Evolutionary conservation across 1,284 basidiomycete species (phyloP).

Genomic region (Wallemia hederae): DNA sequence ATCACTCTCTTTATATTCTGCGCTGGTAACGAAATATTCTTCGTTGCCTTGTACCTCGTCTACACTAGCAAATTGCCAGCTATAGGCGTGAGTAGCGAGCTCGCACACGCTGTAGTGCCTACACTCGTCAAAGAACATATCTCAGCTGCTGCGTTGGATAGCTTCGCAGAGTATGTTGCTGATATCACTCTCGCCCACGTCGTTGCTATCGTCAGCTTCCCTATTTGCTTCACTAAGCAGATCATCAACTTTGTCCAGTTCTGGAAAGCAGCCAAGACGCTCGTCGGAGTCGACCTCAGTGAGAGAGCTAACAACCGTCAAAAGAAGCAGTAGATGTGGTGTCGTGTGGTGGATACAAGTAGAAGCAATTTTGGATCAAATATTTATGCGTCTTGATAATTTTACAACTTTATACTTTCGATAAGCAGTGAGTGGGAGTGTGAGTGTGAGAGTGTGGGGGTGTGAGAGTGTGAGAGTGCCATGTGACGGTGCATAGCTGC

Average conservation of each 20-base stretch:
- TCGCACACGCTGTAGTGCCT: constrained; percentile 8
- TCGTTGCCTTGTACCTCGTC: constrained; percentile 81
- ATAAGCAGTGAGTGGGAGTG: too few relatives aligned
- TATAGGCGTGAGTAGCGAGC: neutral
- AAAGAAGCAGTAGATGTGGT: neutral
- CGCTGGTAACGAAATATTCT: constrained; percentile 92
- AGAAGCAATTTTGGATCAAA: neutral
- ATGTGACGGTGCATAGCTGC: too few relatives aligned
- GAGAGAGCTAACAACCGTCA: neutral
- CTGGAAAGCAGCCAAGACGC: constrained; percentile 90
- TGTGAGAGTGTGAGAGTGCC: too few relatives aligned
- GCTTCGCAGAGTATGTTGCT: constrained; percentile 12
- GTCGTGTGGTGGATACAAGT: too few relatives aligned
- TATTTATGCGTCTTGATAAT: neutral
- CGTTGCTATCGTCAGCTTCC: constrained; percentile 34
- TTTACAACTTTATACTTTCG: neutral
- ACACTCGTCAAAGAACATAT: neutral
- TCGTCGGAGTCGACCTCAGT: constrained; percentile 7
- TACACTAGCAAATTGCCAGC: neutral
- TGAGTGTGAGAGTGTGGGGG: too few relatives aligned
- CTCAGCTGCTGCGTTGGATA: constrained; percentile 4
- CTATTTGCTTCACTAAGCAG: constrained; percentile 60
- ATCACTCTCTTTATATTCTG: constrained; percentile 72
- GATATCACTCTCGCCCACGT: constrained; percentile 51
- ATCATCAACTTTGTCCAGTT: constrained; percentile 86